phyloP scores from a whole-genome alignment of 2,329 filamentous ascomycete genomes.

The Ploettnerulaceae sp. region DNA sequence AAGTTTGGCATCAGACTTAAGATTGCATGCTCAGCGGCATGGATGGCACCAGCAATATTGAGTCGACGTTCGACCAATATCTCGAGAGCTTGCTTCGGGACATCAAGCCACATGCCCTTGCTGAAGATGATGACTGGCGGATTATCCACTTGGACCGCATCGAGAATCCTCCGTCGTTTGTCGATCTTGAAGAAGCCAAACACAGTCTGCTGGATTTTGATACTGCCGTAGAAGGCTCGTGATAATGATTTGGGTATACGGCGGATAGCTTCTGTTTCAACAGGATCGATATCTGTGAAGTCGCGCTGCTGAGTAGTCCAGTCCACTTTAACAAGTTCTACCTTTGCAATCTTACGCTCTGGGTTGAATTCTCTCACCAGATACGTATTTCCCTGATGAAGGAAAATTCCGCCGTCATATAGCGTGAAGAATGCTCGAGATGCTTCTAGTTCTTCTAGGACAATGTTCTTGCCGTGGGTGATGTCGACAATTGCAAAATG shows the following conservation, averaged over 20 bases:
- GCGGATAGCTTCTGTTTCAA: conserved; percentile 85
- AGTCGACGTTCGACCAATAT: conserved; percentile 69
- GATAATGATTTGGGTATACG: conserved; percentile 58
- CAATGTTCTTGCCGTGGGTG: conserved; percentile 73
- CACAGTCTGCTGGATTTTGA: conserved; percentile 81
- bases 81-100: conserved; percentile 72
- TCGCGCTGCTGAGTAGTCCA: conserved; percentile 94
- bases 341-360: conserved; percentile 76
- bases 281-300: conserved; percentile 88
- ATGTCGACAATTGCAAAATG: conserved; percentile 92
- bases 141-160: conserved; percentile 90
- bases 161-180: conserved; percentile 75
- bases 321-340: conserved; percentile 84
- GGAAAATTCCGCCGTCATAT: conserved; percentile 94
- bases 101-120: conserved; percentile 94
- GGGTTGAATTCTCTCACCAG: conserved; percentile 84
- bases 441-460: conserved; percentile 93
- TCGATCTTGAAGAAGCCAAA: conserved; percentile 99
- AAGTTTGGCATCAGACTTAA: conserved; percentile 85
- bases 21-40: conserved; percentile 89
- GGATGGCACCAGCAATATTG: conserved; percentile 84
- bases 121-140: conserved; percentile 79
- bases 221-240: conserved; percentile 77
- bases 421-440: conserved; percentile 93
- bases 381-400: conserved; percentile 93